Base-by-base conservation (phyloP, 495 filamentous ascomycete species). In the Penicilliopsis zonata region DNA sequence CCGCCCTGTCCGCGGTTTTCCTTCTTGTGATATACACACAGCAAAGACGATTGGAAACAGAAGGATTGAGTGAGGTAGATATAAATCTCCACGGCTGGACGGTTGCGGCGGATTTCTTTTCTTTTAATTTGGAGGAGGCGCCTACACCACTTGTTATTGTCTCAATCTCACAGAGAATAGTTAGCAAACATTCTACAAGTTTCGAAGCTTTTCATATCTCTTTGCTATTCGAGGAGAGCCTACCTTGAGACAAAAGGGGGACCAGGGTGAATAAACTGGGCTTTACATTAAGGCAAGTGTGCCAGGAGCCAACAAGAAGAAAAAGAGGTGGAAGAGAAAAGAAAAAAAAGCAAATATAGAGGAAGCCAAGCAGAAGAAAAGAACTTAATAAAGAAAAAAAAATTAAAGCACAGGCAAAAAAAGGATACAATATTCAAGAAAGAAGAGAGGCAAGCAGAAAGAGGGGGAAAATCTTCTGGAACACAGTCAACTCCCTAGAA, bases 161-260 rank as follows among this genome's bases (percentile, higher is more conserved):
- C 45, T 56, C 49, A 41, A 47, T 62, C 51, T 57, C 49, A 53
- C 25, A 50, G 36, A 56, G 59, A 44, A 57, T 66, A 66, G 61
- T 57, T 64, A 66, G 59, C 58, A 66, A 66, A 49, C 62, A 66
- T 66, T 56, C 51, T 56, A 63, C 58, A 66, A 62, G 47, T 61
- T 63, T 38, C 54, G 56, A 52, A 52, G 50, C 47, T 55, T 52
- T 40, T 50, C 44, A 59, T 55, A 58, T 53, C 53, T 59, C 46
- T 55, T 52, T 47, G 44, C 51, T 36, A 42, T 55, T 38, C 54
- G 47, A 45, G 46, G 42, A 43, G 42, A 30, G 37, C 32, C 40
- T 46, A n/a, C 34, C 43, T 18, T 33, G 46, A 46, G 40, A 34
- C 44, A 50, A 43, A 51, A 50, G 40, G 50, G 46, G 45, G 20